Conservation (phyloP, 2,329 filamentous ascomycete genomes). For the Penicillium sp. region DNA sequence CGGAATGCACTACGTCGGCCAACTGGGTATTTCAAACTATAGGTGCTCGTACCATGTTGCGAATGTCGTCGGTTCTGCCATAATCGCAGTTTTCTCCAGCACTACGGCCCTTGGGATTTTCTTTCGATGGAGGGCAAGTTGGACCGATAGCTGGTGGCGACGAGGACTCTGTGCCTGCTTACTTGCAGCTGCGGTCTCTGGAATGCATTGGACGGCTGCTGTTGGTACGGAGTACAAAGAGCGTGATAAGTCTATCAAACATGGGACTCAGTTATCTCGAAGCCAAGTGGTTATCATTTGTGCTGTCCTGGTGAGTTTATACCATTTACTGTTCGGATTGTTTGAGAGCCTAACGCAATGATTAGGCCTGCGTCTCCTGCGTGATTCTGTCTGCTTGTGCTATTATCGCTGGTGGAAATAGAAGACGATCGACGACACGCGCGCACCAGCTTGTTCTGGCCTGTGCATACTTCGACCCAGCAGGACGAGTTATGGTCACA, state of each 20-base stretch:
- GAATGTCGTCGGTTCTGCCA: slow-evolving; percentile 69
- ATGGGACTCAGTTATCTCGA: slow-evolving; percentile 54
- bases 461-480: slow-evolving; percentile 49
- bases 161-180: slow-evolving; percentile 67
- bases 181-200: slow-evolving; percentile 74
- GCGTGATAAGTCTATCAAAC: slow-evolving; percentile 47
- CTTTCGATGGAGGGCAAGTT: slow-evolving; percentile 75
- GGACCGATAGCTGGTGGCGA: slow-evolving; percentile 81
- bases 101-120: slow-evolving; percentile 73
- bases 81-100: slow-evolving; percentile 75
- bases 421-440: slow-evolving; percentile 59
- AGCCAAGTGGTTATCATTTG: slow-evolving; percentile 75
- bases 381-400: slow-evolving; percentile 62
- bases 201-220: slow-evolving; percentile 85
- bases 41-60: slow-evolving; percentile 62
- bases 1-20: slow-evolving; percentile 88
- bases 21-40: slow-evolving; percentile 81
- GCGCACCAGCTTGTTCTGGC: slow-evolving; percentile 63
- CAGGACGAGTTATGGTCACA: slow-evolving; percentile 52
- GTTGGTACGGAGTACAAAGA: slow-evolving; percentile 71
- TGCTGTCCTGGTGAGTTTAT: slow-evolving; percentile 64
- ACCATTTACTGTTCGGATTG: background rate
- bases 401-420: slow-evolving; percentile 58
- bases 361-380: slow-evolving; percentile 65
- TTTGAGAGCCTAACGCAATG: slow-evolving; percentile 9